Evolutionary conservation across 306 rosid genomes (phyloP).

Genomic region (Prunus mongolica): DNA sequence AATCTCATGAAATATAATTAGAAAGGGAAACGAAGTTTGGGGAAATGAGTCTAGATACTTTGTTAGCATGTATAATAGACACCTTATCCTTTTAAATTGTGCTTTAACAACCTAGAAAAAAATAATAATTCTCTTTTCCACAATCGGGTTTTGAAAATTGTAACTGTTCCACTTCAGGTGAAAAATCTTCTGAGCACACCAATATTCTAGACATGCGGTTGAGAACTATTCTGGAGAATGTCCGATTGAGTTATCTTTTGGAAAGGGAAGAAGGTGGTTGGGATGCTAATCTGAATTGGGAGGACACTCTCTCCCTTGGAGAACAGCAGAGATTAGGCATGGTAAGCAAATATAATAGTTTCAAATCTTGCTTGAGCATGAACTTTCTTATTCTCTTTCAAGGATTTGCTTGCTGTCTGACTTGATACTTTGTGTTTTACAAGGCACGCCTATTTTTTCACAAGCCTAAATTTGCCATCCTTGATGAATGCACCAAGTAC

Average conservation of each 20-base stretch:
- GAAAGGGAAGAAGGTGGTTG: slow-evolving; percentile 79
- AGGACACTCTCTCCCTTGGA: slow-evolving; percentile 89
- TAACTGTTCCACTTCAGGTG: slow-evolving; percentile 42
- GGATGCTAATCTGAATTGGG: slow-evolving; percentile 93
- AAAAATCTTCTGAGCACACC: slow-evolving; percentile 26
- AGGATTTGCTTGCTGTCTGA: slow-evolving; percentile 17
- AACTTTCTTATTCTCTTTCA: slow-evolving; percentile 17
- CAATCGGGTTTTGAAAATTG: slow-evolving; percentile 19
- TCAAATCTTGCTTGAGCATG: slow-evolving; percentile 9
- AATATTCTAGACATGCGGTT: slow-evolving; percentile 57
- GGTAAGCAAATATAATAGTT: slow-evolving; percentile 41
- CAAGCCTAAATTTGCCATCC: slow-evolving; percentile 87
- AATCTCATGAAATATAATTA: no score
- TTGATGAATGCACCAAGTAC: slow-evolving; percentile 98
- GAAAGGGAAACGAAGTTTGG: no score
- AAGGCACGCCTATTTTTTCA: slow-evolving; percentile 98
- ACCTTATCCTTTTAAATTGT: not conserved
- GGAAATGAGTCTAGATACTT: not conserved
- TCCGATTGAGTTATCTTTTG: slow-evolving; percentile 87
- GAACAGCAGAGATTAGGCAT: slow-evolving; percentile 99
- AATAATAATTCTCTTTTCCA: not conserved
- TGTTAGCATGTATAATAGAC: not conserved
- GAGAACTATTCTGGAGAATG: slow-evolving; percentile 75
- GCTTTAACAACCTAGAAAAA: slow-evolving; percentile 5
- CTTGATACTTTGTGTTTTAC: slow-evolving; percentile 25